Conservation (phyloP, 2,329 filamentous ascomycete species). For the Phialemonium atrogriseum region DNA sequence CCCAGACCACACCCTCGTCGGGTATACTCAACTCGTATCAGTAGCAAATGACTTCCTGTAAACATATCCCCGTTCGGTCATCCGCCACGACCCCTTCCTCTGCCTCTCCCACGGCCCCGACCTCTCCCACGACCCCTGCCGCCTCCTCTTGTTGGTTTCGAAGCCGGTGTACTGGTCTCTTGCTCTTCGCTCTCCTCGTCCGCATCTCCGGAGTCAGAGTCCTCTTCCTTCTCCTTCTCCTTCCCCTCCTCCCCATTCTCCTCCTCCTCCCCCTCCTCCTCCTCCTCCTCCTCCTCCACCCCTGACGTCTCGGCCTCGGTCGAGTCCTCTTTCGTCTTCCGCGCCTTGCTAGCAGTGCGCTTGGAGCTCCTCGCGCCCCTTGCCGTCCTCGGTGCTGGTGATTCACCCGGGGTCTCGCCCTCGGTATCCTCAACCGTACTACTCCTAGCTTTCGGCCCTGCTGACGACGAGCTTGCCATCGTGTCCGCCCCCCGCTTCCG, state of each 20-base stretch:
- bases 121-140: constrained; percentile 21
- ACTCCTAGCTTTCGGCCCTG: constrained; percentile 26
- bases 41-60: too few species aligned
- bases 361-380: constrained; percentile 35
- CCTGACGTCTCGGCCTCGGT: constrained; percentile 21
- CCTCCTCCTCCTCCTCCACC: constrained; percentile 22
- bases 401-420: constrained; percentile 32
- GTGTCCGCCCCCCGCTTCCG: constrained; percentile 40
- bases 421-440: constrained; percentile 48
- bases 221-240: constrained; percentile 25
- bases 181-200: constrained; percentile 25
- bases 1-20: too few species aligned
- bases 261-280: constrained; percentile 19
- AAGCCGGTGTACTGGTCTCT: constrained; percentile 28
- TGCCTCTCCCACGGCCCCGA: constrained; percentile 21
- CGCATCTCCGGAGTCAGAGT: constrained; percentile 25
- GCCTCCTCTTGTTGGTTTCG: constrained; percentile 26
- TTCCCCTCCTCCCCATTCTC: constrained; percentile 26
- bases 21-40: too few species aligned
- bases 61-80: too few species aligned
- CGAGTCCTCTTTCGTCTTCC: constrained; percentile 27
- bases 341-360: constrained; percentile 31
- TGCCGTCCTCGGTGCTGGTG: constrained; percentile 30
- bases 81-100: constrained; percentile 15
- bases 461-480: constrained; percentile 20